A percentile compares a stretch with the other conserved stretches of the same genome.
These are phyloP conservation scores for Thalassiosira pacifica DNA, from an alignment of 352 stramenopile species.

Conservation along the genomic window DNA sequence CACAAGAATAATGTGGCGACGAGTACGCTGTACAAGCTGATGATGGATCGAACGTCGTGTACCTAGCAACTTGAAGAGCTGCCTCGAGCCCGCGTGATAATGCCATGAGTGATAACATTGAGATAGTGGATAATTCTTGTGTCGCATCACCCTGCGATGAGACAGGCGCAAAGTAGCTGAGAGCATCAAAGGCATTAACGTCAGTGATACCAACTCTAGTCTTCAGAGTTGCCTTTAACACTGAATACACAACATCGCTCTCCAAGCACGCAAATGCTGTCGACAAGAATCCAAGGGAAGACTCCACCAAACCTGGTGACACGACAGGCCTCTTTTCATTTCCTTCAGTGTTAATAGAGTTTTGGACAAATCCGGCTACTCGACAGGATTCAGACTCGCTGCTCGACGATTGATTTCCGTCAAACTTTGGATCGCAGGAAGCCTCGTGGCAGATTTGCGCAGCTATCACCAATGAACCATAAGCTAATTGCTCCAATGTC, in stretches of 20 bases:
- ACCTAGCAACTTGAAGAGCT: conserved; percentile 41
- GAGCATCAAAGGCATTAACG: conserved; percentile 47
- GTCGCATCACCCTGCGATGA: background rate
- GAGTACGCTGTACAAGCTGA: conserved; percentile 53
- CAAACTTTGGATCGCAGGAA: conserved; percentile 34
- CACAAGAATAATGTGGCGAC: conserved; percentile 41
- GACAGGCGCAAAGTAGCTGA: conserved; percentile 35
- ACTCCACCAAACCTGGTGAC: conserved; percentile 46
- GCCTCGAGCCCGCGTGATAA: conserved; percentile 61
- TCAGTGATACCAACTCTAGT: background rate
- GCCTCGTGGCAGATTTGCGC: conserved; percentile 47
- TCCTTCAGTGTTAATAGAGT: background rate
- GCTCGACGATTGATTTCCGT: background rate
- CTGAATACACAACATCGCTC: conserved; percentile 61
- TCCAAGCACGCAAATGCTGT: conserved; percentile 68
- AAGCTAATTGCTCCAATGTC: conserved; percentile 48
- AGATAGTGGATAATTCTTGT: conserved; percentile 1
- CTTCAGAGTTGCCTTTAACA: conserved; percentile 31
- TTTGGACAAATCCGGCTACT: conserved; percentile 33
- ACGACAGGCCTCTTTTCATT: conserved; percentile 30
- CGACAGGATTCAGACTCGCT: conserved; percentile 24
- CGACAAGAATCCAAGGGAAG: conserved; percentile 57
- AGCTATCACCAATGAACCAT: conserved; percentile 37
- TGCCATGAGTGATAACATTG: conserved; percentile 48
- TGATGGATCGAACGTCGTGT: conserved; percentile 57